Evolutionary conservation across 768 basidiomycete genomes (phyloP).

Genomic region (Leucocoprinus birnbaumii): DNA sequence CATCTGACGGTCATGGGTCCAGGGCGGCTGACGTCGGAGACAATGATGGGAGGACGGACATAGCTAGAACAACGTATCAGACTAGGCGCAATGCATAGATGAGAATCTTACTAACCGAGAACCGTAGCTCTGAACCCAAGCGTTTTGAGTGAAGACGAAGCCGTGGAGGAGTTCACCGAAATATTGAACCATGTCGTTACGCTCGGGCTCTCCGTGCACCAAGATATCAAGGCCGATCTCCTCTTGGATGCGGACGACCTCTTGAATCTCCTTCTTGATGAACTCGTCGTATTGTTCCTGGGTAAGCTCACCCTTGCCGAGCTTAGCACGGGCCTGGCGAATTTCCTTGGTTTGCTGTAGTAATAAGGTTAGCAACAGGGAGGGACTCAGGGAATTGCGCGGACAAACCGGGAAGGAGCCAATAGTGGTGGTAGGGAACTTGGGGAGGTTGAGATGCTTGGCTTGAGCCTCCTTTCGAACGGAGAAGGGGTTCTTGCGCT

Average conservation of each 20-base stretch:
- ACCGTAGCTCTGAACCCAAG: constrained; percentile 99
- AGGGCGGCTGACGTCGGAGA: constrained; percentile 95
- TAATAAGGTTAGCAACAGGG: constrained; percentile 14
- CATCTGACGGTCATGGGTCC: constrained; percentile 94
- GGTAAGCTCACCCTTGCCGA: constrained; percentile 88
- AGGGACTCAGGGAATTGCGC: not conserved
- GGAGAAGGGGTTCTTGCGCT: constrained; percentile 88
- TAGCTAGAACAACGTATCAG: constrained; percentile 47
- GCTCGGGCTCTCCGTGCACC: constrained; percentile 98
- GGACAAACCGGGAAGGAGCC: constrained; percentile 93
- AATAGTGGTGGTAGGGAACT: constrained; percentile 98
- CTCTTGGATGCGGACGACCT: constrained; percentile 96
- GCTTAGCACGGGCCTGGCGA: constrained; percentile 93
- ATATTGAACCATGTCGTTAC: constrained; percentile 99
- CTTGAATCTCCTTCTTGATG: constrained; percentile 96
- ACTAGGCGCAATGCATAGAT: not conserved
- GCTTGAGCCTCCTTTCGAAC: constrained; percentile 86
- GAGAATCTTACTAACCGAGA: constrained; percentile 71
- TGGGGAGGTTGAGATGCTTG: constrained; percentile 86
- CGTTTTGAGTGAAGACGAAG: constrained; percentile 98
- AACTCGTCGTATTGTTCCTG: constrained; percentile 90
- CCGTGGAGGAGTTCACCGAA: constrained; percentile 95
- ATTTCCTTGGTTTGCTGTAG: constrained; percentile 97
- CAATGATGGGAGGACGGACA: constrained; percentile 97
- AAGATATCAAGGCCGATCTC: constrained; percentile 92